phyloP scores from a whole-genome alignment of 78 protist species.

The Dictyostelium discoideum region DNA sequence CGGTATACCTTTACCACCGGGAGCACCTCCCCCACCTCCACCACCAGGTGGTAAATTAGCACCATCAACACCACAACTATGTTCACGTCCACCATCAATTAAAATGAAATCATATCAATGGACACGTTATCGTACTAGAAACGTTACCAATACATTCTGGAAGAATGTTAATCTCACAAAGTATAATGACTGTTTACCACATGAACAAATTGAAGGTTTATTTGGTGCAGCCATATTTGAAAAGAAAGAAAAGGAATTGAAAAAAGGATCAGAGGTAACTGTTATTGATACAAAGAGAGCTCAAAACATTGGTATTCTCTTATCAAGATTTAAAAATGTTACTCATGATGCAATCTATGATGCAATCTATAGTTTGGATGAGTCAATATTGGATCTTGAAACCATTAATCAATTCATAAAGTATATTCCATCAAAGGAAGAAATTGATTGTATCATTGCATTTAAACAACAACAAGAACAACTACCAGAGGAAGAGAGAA shows the following conservation, averaged over 20 bases:
- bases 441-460: constrained; percentile 47
- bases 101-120: constrained; percentile 66
- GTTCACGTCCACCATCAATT: constrained; percentile 33
- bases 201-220: constrained; percentile 57
- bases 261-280: constrained; percentile 55
- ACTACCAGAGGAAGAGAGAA: neutral
- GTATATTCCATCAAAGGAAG: constrained; percentile 69
- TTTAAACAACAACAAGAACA: constrained; percentile 20
- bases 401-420: constrained; percentile 66
- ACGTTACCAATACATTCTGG: constrained; percentile 56
- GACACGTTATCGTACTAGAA: constrained; percentile 66
- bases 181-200: constrained; percentile 29
- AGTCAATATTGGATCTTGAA: constrained; percentile 41
- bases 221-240: constrained; percentile 77
- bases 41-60: constrained; percentile 62
- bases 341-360: constrained; percentile 1
- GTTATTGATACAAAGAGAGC: constrained; percentile 83
- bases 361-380: constrained; percentile 67
- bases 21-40: constrained; percentile 70
- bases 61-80: constrained; percentile 65
- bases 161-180: constrained; percentile 36
- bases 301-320: constrained; percentile 77
- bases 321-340: constrained; percentile 27
- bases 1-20: constrained; percentile 40
- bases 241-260: constrained; percentile 70